Base-by-base conservation (phyloP, 2,329 filamentous ascomycete species). In the Fonsecaea monophora region DNA sequence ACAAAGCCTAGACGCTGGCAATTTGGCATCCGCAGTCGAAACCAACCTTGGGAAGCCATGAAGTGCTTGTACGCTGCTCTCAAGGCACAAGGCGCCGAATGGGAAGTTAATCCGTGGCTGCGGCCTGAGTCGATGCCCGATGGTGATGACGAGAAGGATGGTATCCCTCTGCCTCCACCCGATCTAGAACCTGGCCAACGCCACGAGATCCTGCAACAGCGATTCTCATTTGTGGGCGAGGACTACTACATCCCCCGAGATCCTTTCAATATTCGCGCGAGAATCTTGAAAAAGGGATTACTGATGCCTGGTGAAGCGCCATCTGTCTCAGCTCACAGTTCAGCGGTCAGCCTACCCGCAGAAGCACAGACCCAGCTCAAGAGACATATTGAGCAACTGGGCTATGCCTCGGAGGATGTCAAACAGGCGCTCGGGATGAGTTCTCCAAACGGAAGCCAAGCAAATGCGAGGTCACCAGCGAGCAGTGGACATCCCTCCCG, bases 31-130 rank as follows among this genome's bases (percentile, higher is more conserved):
- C 88, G 95, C 42, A 97, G 92, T 54, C 89, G 95, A 57, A 99
- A 98, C 75, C 91, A 92, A 64, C 95, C 95, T 0, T 92, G 94
- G 74, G 95, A 99, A 78, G 95, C 95, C 0, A 90, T 99, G 78
- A 83, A 96, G 32, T 97, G 94, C 74, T 95, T 99, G 64, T 97
- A 97, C 83, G 93, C 94, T 77, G 94, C 95, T 0, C 82, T 99
- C 53, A 85, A 89, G 68, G 94, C 94, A 72, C 89, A 97, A 74
- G 94, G 92, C 37, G 95, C 94, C 12, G 89, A 93, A 58, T 98
- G 96, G 90, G 88, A 96, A 73, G 70, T 68, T 58, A 70, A 64
- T 25, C 65, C 61, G 6, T 70, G 68, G 68, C 54, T 70, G 25
- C 53, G 56, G 37, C 42, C 57, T 6, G 69, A 68, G 8, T 38